Percentiles rank a stretch among this genome's conserved stretches.
These are phyloP conservation scores for Bacterosira constricta DNA, from an alignment of 108 stramenopile genomes.

Conservation along the genomic window DNA sequence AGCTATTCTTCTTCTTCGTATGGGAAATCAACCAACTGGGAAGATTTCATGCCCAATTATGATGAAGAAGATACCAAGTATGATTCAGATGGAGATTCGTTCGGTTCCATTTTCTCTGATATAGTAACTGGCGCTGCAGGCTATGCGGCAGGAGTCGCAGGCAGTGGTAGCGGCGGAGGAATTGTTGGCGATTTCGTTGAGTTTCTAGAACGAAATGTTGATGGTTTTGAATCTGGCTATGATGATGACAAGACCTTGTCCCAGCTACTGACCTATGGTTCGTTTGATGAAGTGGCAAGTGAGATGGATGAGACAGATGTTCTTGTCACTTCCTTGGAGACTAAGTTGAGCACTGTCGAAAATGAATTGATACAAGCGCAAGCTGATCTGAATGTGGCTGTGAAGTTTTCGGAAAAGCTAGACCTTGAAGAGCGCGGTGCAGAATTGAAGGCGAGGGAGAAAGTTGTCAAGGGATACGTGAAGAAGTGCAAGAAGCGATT, in stretches of 20 bases:
- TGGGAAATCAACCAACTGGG: slow-evolving; percentile 57
- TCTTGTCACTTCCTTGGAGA: slow-evolving; percentile 68
- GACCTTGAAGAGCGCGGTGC: slow-evolving; percentile 66
- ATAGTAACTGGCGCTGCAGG: slow-evolving; percentile 64
- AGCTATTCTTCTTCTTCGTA: slow-evolving; percentile 41
- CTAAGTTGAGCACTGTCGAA: slow-evolving; percentile 57
- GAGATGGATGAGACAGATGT: slow-evolving; percentile 86
- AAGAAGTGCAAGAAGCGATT: slow-evolving; percentile 70
- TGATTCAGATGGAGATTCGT: slow-evolving; percentile 80
- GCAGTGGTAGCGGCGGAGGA: slow-evolving; percentile 32
- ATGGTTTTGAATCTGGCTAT: slow-evolving; percentile 52
- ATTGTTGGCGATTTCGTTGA: slow-evolving; percentile 78
- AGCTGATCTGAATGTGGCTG: slow-evolving; percentile 54
- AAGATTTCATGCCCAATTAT: slow-evolving; percentile 85
- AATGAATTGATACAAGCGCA: slow-evolving; percentile 56
- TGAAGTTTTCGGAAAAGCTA: slow-evolving; percentile 64
- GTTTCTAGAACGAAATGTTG: slow-evolving; percentile 77
- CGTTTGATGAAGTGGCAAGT: slow-evolving; percentile 67
- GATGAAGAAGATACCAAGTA: slow-evolving; percentile 62
- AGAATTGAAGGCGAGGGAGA: slow-evolving; percentile 74
- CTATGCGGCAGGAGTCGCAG: slow-evolving; percentile 47
- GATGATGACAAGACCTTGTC: slow-evolving; percentile 67
- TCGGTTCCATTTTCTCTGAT: slow-evolving; percentile 78
- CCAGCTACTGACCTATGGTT: slow-evolving; percentile 56
- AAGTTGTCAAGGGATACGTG: slow-evolving; percentile 70